phyloP scores from a whole-genome alignment of 306 rosid genomes.

The Arachis hypogaea region DNA sequence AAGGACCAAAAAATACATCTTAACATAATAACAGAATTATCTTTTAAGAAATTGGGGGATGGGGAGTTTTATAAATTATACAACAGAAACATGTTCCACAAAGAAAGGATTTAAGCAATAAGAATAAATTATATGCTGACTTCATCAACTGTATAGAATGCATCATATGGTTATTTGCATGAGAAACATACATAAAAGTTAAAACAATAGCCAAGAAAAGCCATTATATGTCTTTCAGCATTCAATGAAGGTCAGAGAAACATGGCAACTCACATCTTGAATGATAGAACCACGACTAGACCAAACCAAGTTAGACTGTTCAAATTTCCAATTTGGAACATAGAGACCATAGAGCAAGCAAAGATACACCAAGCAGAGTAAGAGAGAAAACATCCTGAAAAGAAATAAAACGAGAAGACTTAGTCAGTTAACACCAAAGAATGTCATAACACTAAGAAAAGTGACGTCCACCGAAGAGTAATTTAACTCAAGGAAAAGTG shows the following conservation, averaged over 20 bases:
- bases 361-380: conserved; percentile 65
- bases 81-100: neutral
- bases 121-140: conserved; percentile 19
- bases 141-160: conserved; percentile 11
- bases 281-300: conserved; percentile 42
- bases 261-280: conserved; percentile 59
- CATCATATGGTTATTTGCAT: conserved; percentile 3
- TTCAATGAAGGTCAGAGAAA: conserved; percentile 26
- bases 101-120: neutral
- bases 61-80: neutral
- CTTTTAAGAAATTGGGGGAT: neutral
- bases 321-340: conserved; percentile 64
- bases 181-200: neutral
- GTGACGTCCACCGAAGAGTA: no score
- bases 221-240: conserved; percentile 21
- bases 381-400: conserved; percentile 65
- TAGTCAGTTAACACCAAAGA: conserved; percentile 36
- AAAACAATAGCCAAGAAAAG: conserved; percentile 12
- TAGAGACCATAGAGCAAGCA: conserved; percentile 64
- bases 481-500: neutral
- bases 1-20: neutral
- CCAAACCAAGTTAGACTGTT: conserved; percentile 36
- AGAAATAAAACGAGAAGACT: conserved; percentile 24
- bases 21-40: neutral
- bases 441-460: conserved; percentile 1